Evolutionary conservation across 805 yeast genomes (phyloP).

Genomic region (Myxozyma neotropica): DNA sequence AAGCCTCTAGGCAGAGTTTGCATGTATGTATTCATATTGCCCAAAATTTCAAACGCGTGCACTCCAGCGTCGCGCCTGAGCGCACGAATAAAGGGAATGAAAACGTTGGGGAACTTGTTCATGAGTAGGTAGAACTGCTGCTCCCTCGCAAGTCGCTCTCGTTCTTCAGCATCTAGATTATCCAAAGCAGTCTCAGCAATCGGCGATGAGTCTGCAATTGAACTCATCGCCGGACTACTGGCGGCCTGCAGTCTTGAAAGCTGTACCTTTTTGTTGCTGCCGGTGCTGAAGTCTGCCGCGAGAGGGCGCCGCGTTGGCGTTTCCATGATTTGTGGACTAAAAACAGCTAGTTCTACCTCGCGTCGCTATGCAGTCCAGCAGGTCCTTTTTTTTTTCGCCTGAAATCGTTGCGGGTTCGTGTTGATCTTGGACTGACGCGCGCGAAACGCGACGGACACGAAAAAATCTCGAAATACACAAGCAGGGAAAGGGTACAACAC

Average conservation of each 20-base stretch:
- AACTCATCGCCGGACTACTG: not conserved
- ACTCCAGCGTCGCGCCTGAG: conserved; percentile 57
- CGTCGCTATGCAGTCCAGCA: too few species aligned
- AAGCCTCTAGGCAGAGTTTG: conserved; percentile 48
- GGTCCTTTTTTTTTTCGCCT: too few species aligned
- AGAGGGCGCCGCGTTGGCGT: conserved; percentile 15
- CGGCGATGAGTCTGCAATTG: not conserved
- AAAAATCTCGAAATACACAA: too few species aligned
- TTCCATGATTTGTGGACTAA: not conserved
- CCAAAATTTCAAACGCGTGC: conserved; percentile 64
- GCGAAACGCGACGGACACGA: too few species aligned
- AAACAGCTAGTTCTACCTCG: too few species aligned
- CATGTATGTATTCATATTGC: conserved; percentile 64
- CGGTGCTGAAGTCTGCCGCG: too few species aligned
- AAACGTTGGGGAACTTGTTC: conserved; percentile 65
- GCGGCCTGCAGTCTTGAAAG: not conserved
- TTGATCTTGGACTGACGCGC: too few species aligned
- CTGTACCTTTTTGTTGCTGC: not conserved
- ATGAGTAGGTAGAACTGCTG: conserved; percentile 16
- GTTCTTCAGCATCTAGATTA: not conserved
- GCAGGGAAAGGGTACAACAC: too few species aligned
- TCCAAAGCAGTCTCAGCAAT: not conserved
- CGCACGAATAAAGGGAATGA: conserved; percentile 63
- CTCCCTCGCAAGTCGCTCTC: not conserved
- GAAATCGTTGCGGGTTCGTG: too few species aligned